Base-by-base conservation (phyloP, 306 rosid genomes). In the Gastrolobium bilobum region DNA sequence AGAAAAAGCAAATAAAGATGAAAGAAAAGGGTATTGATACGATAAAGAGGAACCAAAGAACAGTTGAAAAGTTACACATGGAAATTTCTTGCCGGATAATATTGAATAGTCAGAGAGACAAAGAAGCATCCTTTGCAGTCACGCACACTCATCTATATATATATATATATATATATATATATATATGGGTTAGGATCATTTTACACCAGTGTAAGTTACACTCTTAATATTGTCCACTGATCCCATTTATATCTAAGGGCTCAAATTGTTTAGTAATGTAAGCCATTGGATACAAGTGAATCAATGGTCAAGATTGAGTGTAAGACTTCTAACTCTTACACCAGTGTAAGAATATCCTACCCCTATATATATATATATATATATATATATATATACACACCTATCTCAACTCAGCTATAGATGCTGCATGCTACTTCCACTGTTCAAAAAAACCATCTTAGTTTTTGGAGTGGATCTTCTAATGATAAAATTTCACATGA, bases 31-130 rank as follows among this genome's bases (percentile, higher is more conserved):
- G 77, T 56, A 83, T 75, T 87, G 94, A 84, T 88, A 67, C 14
- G 75, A 83, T 82, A 85, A 85, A 87, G 94, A 88, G 97, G 78
- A 88, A 90, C 91, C 85, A 85, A 6, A 10, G 47, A 38, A 83
- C 87, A 86, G 92, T 83, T 74, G 86, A 85, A 91, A 92, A 88
- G 93, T 86, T 87, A 73, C 40, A 79, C 78, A 75, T 74, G 76
- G 85, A 79, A 87, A 79, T 71, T 86, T 84, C 86, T 89, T 87
- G 93, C 96, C 93, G 87, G 91, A 78, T 42, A 81, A 11, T 10
- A 69, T 62, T 68, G 77, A 77, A 81, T 73, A 79, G 86, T 84
- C 94, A 79, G 81, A 78, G 70, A 68, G 95, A 87, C 95, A 89
- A 91, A 75, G 57, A 62, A 80, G 79, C 93, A 86, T 75, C 80